phyloP scores from a whole-genome alignment of 768 basidiomycete species.

The Lentinula sp. region DNA sequence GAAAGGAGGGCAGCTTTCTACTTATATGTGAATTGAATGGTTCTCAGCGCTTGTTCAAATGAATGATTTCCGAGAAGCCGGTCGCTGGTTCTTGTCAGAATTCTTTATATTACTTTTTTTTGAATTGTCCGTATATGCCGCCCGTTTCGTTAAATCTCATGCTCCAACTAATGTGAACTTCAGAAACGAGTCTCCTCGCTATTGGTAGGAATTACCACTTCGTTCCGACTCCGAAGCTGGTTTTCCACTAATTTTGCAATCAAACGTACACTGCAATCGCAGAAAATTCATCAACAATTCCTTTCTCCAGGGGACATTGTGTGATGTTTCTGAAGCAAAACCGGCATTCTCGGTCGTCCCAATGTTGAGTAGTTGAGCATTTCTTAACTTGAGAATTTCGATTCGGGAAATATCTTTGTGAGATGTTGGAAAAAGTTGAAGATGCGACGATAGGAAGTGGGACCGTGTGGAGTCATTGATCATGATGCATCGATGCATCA shows the following conservation, averaged over 20 bases:
- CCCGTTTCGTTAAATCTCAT: not conserved
- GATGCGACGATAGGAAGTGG: not conserved
- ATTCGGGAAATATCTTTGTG: not conserved
- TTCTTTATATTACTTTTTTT: not conserved
- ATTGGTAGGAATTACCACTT: not conserved
- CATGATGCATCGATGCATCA: too few relatives aligned
- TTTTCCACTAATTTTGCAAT: not conserved
- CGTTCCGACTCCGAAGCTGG: not conserved
- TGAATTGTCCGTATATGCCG: not conserved
- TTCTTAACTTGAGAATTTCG: not conserved
- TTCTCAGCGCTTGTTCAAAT: not conserved
- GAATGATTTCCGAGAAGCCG: not conserved
- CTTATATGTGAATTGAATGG: not conserved
- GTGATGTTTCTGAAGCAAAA: not conserved
- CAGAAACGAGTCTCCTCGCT: not conserved
- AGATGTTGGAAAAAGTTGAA: not conserved
- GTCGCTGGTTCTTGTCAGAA: not conserved
- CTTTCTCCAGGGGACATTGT: not conserved
- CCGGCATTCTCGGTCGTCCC: not conserved
- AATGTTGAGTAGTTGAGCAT: not conserved
- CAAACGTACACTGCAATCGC: not conserved
- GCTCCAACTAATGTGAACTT: not conserved
- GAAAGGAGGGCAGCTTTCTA: not conserved
- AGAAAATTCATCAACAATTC: not conserved
- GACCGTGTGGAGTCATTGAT: too few relatives aligned